These are phyloP conservation scores for Odontarrhena argentea DNA, from an alignment of 345 rosid genomes.

Conservation along the genomic window DNA sequence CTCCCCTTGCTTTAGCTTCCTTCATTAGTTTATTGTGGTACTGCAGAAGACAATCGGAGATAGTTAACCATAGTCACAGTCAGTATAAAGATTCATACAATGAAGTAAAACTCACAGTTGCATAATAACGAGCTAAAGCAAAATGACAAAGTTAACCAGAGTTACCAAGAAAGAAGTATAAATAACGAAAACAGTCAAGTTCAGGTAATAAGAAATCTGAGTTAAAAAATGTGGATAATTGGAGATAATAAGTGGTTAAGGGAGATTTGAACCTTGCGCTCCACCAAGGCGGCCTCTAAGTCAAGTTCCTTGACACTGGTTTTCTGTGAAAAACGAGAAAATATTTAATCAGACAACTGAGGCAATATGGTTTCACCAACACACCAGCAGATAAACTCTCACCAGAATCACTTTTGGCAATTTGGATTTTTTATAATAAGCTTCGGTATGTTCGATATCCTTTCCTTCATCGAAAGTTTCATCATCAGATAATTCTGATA, in stretches of 20 bases:
- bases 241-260: constrained; percentile 9
- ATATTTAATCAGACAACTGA: constrained; percentile 29
- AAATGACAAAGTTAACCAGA: background rate
- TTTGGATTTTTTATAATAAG: constrained; percentile 55
- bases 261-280: constrained; percentile 65
- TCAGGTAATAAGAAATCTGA: background rate
- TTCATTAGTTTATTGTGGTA: constrained; percentile 63
- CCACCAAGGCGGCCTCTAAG: constrained; percentile 86
- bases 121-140: background rate
- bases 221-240: background rate
- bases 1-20: constrained; percentile 80
- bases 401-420: constrained; percentile 76
- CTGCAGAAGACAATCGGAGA: constrained; percentile 44
- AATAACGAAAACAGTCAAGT: background rate
- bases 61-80: background rate
- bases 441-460: constrained; percentile 58
- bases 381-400: constrained; percentile 30
- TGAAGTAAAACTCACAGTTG: background rate
- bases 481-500: constrained; percentile 84
- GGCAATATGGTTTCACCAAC: constrained; percentile 3
- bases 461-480: constrained; percentile 73
- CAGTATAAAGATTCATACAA: constrained; percentile 15
- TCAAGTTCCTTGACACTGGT: constrained; percentile 90
- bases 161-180: background rate
- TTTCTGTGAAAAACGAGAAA: constrained; percentile 55